These are phyloP conservation scores for Nymphaea thermarum DNA, from an alignment of 164 flowering plant species.

Conservation along the genomic window DNA sequence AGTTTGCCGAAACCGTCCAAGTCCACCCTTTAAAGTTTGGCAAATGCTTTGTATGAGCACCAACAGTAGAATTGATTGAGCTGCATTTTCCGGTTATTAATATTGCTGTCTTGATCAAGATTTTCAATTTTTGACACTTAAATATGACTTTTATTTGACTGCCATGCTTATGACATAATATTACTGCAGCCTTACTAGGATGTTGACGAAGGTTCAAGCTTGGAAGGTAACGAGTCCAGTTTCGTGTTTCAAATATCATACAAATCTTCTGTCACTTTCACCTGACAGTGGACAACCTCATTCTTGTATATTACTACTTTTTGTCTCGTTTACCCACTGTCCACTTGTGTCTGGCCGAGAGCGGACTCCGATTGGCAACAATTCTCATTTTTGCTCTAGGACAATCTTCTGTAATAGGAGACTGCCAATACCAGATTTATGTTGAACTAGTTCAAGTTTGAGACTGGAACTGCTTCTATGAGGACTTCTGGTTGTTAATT, in stretches of 20 bases:
- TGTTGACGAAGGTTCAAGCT: constrained; percentile 43
- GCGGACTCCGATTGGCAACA: constrained; percentile 76
- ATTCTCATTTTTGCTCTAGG: constrained; percentile 66
- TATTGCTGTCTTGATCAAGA: too few relatives aligned
- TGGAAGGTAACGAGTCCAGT: constrained; percentile 36
- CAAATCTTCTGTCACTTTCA: not conserved
- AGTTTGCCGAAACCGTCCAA: too few relatives aligned
- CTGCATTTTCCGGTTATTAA: too few relatives aligned
- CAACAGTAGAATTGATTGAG: too few relatives aligned
- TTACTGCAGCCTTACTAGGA: constrained; percentile 63
- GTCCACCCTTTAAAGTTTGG: too few relatives aligned
- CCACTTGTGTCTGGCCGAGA: constrained; percentile 54
- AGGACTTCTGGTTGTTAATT: too few relatives aligned
- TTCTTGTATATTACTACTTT: constrained; percentile 69
- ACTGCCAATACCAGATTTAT: too few relatives aligned
- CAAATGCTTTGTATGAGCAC: too few relatives aligned
- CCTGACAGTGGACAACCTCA: not conserved
- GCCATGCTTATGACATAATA: constrained; percentile 82
- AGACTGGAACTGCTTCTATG: too few relatives aligned
- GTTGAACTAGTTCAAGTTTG: too few relatives aligned
- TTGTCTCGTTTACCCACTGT: constrained; percentile 48
- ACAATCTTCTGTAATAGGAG: too few relatives aligned
- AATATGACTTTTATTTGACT: constrained; percentile 14
- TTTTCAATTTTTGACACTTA: not conserved
- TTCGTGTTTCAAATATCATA: not conserved